phyloP scores from a whole-genome alignment of 352 stramenopile species.

The Globisporangium irregulare region DNA sequence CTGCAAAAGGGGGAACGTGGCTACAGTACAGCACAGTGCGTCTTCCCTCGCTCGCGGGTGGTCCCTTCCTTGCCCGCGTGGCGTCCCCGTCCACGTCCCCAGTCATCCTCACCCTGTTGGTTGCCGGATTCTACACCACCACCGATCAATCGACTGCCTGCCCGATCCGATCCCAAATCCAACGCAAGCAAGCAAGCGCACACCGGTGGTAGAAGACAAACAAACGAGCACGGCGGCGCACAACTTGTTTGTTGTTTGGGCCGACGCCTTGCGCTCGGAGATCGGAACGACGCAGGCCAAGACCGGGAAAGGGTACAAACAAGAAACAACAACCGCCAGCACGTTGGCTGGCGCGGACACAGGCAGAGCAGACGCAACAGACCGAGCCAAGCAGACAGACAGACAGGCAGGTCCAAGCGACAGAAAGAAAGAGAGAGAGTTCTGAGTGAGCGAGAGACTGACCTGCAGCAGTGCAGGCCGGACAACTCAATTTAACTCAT shows the following conservation, averaged over 20 bases:
- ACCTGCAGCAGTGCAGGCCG: no score
- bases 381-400: background rate
- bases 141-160: background rate
- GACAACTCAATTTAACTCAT: background rate
- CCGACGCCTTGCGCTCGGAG: no score
- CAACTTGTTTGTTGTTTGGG: no score
- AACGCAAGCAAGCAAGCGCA: background rate
- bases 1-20: background rate
- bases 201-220: no score
- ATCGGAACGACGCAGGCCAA: background rate
- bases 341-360: background rate
- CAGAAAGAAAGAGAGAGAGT: background rate
- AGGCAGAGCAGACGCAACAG: background rate
- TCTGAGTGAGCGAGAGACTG: no score
- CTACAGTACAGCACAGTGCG: background rate
- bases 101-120: background rate
- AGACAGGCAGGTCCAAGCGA: background rate
- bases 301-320: background rate
- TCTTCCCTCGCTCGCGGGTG: background rate
- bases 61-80: background rate
- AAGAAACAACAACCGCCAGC: background rate
- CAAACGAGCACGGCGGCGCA: no score
- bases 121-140: slow-evolving; percentile 7
- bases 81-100: background rate
- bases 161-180: slow-evolving; percentile 8